Conservation (phyloP, 2,329 filamentous ascomycete species). For the Fusarium algeriense region DNA sequence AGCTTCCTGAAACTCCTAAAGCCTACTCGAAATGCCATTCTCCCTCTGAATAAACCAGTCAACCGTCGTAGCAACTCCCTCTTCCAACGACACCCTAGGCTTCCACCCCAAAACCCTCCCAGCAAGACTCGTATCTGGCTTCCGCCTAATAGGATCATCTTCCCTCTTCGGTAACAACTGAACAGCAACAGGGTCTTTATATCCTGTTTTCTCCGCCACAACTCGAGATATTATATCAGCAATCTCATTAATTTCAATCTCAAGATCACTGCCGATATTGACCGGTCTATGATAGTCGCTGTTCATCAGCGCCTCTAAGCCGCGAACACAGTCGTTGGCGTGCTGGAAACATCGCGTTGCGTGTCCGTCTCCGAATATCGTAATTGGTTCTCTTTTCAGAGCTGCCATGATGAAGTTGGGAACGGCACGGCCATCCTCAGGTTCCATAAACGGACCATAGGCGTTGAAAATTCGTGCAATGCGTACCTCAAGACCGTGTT, state of each 20-base stretch:
- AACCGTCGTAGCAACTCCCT: conserved; percentile 28
- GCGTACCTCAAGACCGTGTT: conserved; percentile 41
- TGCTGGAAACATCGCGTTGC: conserved; percentile 36
- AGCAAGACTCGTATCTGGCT: conserved; percentile 31
- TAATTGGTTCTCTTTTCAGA: conserved; percentile 25
- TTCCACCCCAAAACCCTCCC: conserved; percentile 25
- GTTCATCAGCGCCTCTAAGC: conserved; percentile 32
- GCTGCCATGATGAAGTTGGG: conserved; percentile 41
- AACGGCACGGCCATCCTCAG: conserved; percentile 28
- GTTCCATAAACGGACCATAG: conserved; percentile 32
- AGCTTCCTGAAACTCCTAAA: not conserved
- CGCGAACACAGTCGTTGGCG: conserved; percentile 24
- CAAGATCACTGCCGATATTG: conserved; percentile 37
- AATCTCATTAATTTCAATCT: conserved; percentile 33
- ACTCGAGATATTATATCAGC: conserved; percentile 29
- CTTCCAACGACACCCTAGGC: conserved; percentile 22
- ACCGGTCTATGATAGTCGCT: conserved; percentile 31
- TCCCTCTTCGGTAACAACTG: conserved; percentile 27
- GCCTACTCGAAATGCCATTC: conserved; percentile 19
- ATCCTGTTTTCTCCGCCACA: conserved; percentile 24
- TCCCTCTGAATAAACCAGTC: conserved; percentile 38
- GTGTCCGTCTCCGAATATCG: conserved; percentile 35
- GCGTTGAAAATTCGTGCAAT: conserved; percentile 42
- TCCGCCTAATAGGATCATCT: conserved; percentile 33
- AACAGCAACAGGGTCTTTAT: conserved; percentile 12